Base-by-base conservation (phyloP, 1,139 yeast species). In the Protomyces arabidopsidicola region DNA sequence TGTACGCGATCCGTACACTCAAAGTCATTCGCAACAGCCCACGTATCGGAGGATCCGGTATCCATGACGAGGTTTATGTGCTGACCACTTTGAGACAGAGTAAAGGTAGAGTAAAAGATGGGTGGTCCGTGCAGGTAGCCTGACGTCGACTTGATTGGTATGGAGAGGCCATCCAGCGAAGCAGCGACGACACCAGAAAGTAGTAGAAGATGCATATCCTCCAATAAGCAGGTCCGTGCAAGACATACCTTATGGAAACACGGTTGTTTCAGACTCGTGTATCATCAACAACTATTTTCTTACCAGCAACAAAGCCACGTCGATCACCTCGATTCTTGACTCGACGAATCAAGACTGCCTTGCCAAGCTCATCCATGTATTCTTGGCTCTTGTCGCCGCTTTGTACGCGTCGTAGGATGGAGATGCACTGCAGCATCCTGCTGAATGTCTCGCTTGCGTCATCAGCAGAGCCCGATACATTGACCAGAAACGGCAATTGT, bases 371-470 rank as follows among this genome's bases (percentile, higher is more conserved):
- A 60, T 84, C 85, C 16, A 85, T 75, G n/a, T 78, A 75, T 52
- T 74, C 74, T 68, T 84, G 88, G 65, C 80, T 79, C 20, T 80
- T 80, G 68, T 83, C 85, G 10, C 74, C 76, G 0, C 84, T 78
- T 55, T 79, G 81, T 2, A 83, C 77, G 0, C 82, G 77, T 16
- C 80, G 78, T 34, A 85, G 71, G 39, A 82, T 75, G 16, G 85
- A 83, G 66, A 84, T 79, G 69, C 89, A 85, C 70, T 84, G 87
- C 20, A 83, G 71, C 50, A 84, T 69, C 8, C 78, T 74, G 34
- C 78, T 71, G 8, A 74, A 58, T 3, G 53, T 38, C 31, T 58
- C 72, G 68, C 77, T 68, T 70, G 78, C 72, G 16, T 73, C 66
- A 16, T 68, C 68, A 36, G 67, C 50, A 9, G 24, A n/a, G 45